Evolutionary conservation across 495 filamentous ascomycete genomes (phyloP).

Genomic region (Aspergillus biplanus): DNA sequence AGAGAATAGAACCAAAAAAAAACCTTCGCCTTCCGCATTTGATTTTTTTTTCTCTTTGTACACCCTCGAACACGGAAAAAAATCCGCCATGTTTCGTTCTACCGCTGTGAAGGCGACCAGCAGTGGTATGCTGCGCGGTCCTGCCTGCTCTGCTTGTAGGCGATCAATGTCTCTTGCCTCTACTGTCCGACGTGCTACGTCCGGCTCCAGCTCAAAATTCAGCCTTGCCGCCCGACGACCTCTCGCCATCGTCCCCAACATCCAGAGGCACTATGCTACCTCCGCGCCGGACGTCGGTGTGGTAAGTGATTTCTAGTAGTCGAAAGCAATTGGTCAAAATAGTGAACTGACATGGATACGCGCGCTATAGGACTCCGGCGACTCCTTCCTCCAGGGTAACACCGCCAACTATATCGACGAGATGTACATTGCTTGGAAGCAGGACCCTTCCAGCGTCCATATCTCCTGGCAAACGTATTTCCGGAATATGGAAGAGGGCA

Average conservation of each 20-base stretch:
- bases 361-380: slow-evolving; percentile 70
- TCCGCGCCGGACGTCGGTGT: slow-evolving; percentile 51
- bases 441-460: slow-evolving; percentile 90
- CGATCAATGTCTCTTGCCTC: slow-evolving; percentile 53
- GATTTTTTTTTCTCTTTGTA: slow-evolving; percentile 5
- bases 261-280: slow-evolving; percentile 57
- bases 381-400: slow-evolving; percentile 93
- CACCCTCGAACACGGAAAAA: slow-evolving; percentile 28
- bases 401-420: slow-evolving; percentile 98
- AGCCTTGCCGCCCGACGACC: slow-evolving; percentile 46
- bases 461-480: slow-evolving; percentile 99
- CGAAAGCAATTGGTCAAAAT: not conserved
- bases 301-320: slow-evolving; percentile 32
- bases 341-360: slow-evolving; percentile 27
- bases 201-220: slow-evolving; percentile 47
- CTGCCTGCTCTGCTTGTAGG: slow-evolving; percentile 49
- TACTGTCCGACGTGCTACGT: slow-evolving; percentile 42
- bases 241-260: slow-evolving; percentile 45
- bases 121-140: slow-evolving; percentile 55
- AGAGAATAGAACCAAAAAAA: slow-evolving; percentile 7
- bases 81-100: slow-evolving; percentile 50
- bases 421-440: slow-evolving; percentile 98
- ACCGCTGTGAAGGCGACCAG: slow-evolving; percentile 52
- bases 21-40: slow-evolving; percentile 7
- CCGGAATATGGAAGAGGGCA: slow-evolving; percentile 96